Percentiles rank a stretch among this genome's conserved stretches.
These are phyloP conservation scores for Mycena belliarum DNA, from an alignment of 768 basidiomycete genomes.

Conservation along the genomic window DNA sequence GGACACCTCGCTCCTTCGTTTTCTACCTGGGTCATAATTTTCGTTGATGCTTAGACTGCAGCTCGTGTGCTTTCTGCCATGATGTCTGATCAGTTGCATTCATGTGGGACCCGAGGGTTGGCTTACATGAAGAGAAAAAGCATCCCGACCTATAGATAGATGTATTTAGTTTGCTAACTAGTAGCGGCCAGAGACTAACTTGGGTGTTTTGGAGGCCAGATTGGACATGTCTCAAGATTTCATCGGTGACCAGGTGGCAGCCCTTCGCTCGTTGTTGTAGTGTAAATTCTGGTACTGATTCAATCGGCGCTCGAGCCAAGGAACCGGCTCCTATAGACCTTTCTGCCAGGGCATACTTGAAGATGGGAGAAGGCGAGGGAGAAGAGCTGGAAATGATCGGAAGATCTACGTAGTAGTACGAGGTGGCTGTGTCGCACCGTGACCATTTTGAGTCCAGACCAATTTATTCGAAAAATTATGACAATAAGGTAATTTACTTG, in stretches of 20 bases:
- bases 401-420: too few relatives aligned
- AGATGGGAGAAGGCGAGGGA: too few relatives aligned
- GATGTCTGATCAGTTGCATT: too few relatives aligned
- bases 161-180: background rate
- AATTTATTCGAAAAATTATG: background rate
- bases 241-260: conserved; percentile 84
- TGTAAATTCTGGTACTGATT: conserved; percentile 76
- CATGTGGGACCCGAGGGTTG: too few relatives aligned
- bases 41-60: conserved; percentile 85
- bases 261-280: conserved; percentile 57
- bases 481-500: background rate
- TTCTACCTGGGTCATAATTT: conserved; percentile 83
- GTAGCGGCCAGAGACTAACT: background rate
- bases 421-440: too few relatives aligned
- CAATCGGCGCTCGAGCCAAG: too few relatives aligned
- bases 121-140: conserved; percentile 78
- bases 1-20: too few relatives aligned
- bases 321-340: too few relatives aligned
- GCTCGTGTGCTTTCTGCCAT: conserved; percentile 58
- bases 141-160: conserved; percentile 69
- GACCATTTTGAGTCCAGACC: too few relatives aligned
- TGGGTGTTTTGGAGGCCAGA: conserved; percentile 69
- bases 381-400: too few relatives aligned
- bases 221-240: conserved; percentile 65
- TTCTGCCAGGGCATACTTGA: conserved; percentile 85